Evolutionary conservation across 2,329 filamentous ascomycete species (phyloP), one percentile per base, ranked within the genome.

Genomic region (Dactylellina parvicollis): DNA sequence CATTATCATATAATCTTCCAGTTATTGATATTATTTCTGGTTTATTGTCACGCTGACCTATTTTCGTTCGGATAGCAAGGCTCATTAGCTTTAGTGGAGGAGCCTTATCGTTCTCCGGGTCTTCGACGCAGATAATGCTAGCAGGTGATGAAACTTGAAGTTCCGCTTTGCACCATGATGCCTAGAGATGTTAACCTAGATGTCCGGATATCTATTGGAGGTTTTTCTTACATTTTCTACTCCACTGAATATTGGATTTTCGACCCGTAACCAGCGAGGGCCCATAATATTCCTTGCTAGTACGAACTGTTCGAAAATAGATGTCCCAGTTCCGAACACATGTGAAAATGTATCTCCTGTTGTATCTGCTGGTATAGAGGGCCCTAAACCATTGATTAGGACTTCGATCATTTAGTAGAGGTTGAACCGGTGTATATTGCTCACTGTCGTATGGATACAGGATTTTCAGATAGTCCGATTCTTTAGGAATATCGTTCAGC

Each of bases 241-340:
- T 4, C 90, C 85, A 16, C 86, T 86, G 79, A 96, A 97, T 80
- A 97, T 89, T 28, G 91, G 91, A 76, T 90, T 89, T 76, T 92
- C 86, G 62, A 99, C 95, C 79, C 90, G 93, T 47, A 99, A 86
- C 95, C 95, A 99, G 80, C 95, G 98, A 28, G 95, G 95, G 1
- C 95, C 95, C 94, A 97, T 99, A 77, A 99, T 91, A 79, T 96
- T 96, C 83, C 97, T 98, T 91, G 93, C 97, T 3, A 99, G 85
- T 18, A 99, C 95, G 79, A 99, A 99, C 78, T 99, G 95, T 81
- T 99, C 95, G 77, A 99, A 99, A 0, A 99, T 85, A 0, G 92
- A 88, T 0, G 95, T 99, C 80, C 95, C 96, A 65, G 90, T 90
- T 26, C 96, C 95, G 77, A 99, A 99, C 22, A 96, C 89, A 76